Conservation (phyloP, 768 basidiomycete genomes). For the Boletales sp. region DNA sequence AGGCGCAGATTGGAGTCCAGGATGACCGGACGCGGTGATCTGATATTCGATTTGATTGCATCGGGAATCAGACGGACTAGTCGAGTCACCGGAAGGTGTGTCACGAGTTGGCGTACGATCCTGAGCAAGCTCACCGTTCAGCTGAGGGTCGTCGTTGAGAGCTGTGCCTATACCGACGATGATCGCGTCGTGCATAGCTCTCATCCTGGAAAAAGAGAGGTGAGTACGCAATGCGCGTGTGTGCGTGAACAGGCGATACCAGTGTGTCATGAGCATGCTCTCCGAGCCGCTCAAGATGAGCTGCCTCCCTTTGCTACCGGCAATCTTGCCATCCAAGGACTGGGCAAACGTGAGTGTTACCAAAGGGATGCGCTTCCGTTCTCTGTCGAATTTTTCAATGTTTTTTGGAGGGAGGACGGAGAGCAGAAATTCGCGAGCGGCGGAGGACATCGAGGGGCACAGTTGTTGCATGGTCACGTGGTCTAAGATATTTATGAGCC, state of each 20-base stretch:
- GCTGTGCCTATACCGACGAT: constrained; percentile 89
- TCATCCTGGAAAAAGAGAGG: constrained; percentile 55
- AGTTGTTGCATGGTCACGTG: not conserved
- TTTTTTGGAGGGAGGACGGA: constrained; percentile 23
- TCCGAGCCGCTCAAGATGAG: constrained; percentile 81
- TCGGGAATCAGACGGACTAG: constrained; percentile 56
- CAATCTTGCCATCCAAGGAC: constrained; percentile 86
- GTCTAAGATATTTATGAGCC: too few relatives aligned
- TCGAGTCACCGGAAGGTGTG: not conserved
- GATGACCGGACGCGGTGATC: constrained; percentile 78
- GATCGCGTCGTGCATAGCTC: constrained; percentile 90
- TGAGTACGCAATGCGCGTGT: not conserved
- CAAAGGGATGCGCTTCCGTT: constrained; percentile 39
- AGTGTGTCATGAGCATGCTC: constrained; percentile 93
- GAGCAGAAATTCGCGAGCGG: constrained; percentile 25
- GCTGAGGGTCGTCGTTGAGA: constrained; percentile 87
- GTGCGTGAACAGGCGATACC: constrained; percentile 41
- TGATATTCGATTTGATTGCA: constrained; percentile 30
- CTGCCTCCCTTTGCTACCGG: constrained; percentile 67
- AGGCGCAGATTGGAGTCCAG: constrained; percentile 76
- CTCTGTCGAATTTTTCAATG: constrained; percentile 11
- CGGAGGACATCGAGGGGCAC: not conserved
- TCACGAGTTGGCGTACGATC: not conserved
- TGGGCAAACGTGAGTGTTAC: constrained; percentile 87
- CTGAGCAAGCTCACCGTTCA: constrained; percentile 66